Evolutionary conservation across 2,329 filamentous ascomycete species (phyloP).

Genomic region (Ascochyta lentis): DNA sequence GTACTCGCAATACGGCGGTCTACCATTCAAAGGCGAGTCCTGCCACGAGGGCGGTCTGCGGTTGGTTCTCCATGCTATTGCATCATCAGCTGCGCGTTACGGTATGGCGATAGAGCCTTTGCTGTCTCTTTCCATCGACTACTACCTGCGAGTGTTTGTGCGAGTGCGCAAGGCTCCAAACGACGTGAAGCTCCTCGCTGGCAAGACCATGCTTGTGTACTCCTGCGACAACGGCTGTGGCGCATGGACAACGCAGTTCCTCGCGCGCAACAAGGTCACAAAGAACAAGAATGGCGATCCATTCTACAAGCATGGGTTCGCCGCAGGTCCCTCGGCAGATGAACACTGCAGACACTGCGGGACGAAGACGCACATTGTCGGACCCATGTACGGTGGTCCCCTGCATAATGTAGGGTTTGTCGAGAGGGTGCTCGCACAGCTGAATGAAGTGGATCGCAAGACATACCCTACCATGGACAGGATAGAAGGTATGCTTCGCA

Average conservation of each 20-base stretch:
- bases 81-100: constrained; percentile 81
- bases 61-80: constrained; percentile 82
- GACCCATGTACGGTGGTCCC: constrained; percentile 93
- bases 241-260: constrained; percentile 83
- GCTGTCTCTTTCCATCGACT: constrained; percentile 93
- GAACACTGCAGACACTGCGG: constrained; percentile 82
- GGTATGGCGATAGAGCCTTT: constrained; percentile 89
- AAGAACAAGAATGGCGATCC: constrained; percentile 71
- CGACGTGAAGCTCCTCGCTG: constrained; percentile 87
- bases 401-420: constrained; percentile 87
- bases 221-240: constrained; percentile 90
- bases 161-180: constrained; percentile 79
- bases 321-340: constrained; percentile 71
- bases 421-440: constrained; percentile 74
- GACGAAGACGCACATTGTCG: constrained; percentile 82
- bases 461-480: constrained; percentile 81
- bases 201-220: constrained; percentile 92
- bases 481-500: constrained; percentile 89
- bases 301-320: constrained; percentile 80
- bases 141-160: constrained; percentile 90
- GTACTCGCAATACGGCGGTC: constrained; percentile 89
- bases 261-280: constrained; percentile 72
- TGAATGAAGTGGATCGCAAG: constrained; percentile 70
- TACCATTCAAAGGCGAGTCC: constrained; percentile 82
- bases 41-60: constrained; percentile 91